Evolutionary conservation across 331 rosid genomes (phyloP).

Genomic region (Pyracantha coccinea): DNA sequence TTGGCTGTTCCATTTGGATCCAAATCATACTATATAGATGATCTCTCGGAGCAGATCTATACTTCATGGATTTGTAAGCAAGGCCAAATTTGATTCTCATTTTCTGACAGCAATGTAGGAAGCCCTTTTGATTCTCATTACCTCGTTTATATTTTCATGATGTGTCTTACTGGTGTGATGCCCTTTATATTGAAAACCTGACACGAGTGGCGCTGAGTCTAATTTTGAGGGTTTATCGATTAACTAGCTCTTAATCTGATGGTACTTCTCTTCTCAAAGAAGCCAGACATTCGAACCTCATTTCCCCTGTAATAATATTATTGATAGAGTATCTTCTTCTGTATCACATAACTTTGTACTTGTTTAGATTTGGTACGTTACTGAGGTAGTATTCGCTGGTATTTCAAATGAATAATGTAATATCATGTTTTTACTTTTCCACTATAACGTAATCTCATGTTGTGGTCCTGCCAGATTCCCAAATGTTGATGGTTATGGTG

Average conservation of each 20-base stretch:
- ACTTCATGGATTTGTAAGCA: constrained; percentile 3
- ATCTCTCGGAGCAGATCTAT: no score
- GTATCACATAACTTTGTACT: neutral
- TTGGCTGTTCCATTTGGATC: neutral
- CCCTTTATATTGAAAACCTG: neutral
- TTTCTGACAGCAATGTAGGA: neutral
- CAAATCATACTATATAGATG: no score
- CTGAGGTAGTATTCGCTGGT: neutral
- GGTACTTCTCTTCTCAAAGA: neutral
- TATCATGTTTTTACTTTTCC: no score
- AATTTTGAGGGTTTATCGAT: neutral
- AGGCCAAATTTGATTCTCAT: neutral
- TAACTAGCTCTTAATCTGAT: neutral
- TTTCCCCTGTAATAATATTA: neutral
- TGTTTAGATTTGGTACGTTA: neutral
- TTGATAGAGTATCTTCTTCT: no score
- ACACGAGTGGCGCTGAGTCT: neutral
- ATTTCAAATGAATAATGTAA: no score
- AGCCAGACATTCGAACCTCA: neutral
- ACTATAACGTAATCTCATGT: neutral
- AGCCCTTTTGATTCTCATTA: neutral
- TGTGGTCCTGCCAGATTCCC: neutral
- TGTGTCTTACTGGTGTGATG: no score
- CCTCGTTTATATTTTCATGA: neutral
- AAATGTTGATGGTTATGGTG: neutral